These are phyloP conservation scores for Cucurbita maxima DNA, from an alignment of 306 rosid genomes.

Conservation along the genomic window DNA sequence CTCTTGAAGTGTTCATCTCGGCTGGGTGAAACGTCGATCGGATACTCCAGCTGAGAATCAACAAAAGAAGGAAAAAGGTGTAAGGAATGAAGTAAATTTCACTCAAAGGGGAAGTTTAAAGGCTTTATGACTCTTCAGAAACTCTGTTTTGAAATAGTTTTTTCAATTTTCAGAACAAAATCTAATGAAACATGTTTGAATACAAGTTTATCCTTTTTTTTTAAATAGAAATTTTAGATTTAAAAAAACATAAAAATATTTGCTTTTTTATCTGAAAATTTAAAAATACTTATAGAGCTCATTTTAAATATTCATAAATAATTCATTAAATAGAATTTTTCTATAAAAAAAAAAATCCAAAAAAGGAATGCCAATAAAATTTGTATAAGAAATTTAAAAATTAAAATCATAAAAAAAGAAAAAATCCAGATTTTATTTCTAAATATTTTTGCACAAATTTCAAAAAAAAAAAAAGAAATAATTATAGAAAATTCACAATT, in stretches of 20 bases:
- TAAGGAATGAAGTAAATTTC: background rate
- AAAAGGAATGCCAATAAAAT: background rate
- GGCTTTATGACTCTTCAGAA: background rate
- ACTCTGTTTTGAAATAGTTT: background rate
- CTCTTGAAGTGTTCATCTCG: slow-evolving; percentile 37
- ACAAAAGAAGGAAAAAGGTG: background rate
- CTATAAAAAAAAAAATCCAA: background rate
- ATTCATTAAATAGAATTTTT: no score
- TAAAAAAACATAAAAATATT: background rate
- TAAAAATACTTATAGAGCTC: no score
- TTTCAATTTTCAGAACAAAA: background rate
- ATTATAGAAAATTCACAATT: background rate
- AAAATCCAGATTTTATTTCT: no score
- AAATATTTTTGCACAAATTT: background rate
- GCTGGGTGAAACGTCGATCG: slow-evolving; percentile 46
- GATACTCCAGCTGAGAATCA: slow-evolving; percentile 58
- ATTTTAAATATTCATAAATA: background rate
- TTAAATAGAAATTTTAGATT: no score
- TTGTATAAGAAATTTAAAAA: no score
- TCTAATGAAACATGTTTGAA: background rate
- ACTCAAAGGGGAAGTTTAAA: background rate
- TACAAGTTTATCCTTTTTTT: background rate
- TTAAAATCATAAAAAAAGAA: no score
- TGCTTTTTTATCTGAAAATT: background rate
- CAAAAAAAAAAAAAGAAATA: background rate